Conservation (phyloP, 73 alveolate genomes). For the Paramecium pentaurelia region DNA sequence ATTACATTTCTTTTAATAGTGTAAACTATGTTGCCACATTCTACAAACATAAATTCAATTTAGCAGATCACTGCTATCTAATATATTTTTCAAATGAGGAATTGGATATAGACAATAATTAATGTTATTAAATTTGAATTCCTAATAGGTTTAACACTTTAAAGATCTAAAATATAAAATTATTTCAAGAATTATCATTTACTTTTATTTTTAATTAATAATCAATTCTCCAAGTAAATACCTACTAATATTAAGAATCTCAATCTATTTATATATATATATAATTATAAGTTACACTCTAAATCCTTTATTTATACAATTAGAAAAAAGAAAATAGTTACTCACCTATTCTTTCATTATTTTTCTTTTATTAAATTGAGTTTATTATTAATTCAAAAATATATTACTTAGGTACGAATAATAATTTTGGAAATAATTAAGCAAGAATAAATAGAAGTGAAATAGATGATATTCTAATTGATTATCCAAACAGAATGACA, state of each 20-base stretch:
- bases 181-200: neutral
- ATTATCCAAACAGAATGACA: neutral
- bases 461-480: neutral
- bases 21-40: neutral
- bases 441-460: neutral
- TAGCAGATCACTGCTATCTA: neutral
- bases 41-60: neutral
- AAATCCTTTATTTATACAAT: neutral
- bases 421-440: neutral
- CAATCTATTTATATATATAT: neutral
- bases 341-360: neutral
- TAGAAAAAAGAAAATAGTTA: neutral
- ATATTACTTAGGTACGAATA: neutral
- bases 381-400: neutral
- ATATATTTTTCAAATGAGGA: neutral
- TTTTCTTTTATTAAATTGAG: neutral
- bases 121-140: neutral
- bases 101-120: neutral
- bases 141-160: neutral
- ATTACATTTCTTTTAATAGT: neutral
- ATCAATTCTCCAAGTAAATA: neutral
- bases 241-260: neutral
- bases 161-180: neutral
- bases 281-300: neutral
- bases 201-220: neutral